Evolutionary conservation across 352 stramenopile genomes (phyloP).

Genomic region (Pythium folliculosum): DNA sequence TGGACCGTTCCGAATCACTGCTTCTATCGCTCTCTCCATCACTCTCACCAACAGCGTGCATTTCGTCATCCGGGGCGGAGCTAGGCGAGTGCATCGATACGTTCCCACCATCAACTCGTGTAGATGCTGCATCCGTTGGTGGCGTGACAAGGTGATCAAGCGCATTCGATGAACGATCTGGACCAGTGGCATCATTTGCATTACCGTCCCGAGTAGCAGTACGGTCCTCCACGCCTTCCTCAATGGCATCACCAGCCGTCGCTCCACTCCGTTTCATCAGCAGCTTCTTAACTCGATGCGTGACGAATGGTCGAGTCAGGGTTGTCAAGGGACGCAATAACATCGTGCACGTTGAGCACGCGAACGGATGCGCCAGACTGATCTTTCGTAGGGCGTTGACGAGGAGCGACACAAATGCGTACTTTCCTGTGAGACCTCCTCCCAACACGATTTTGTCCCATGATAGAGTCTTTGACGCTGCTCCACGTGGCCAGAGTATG

Average conservation of each 20-base stretch:
- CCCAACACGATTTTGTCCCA: conserved; percentile 81
- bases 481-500: conserved; percentile 82
- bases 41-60: conserved; percentile 48
- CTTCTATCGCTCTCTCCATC: conserved; percentile 64
- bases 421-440: conserved; percentile 67
- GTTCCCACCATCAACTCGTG: conserved; percentile 45
- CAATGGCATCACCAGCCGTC: neutral
- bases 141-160: neutral
- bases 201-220: neutral
- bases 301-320: conserved; percentile 80
- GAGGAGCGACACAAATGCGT: conserved; percentile 76
- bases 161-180: neutral
- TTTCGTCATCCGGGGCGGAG: conserved; percentile 57
- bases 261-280: conserved; percentile 47
- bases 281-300: conserved; percentile 63
- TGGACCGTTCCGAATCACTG: conserved; percentile 54
- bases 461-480: conserved; percentile 65
- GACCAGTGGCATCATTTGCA: neutral
- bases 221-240: neutral
- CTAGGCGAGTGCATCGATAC: conserved; percentile 66
- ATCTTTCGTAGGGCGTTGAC: conserved; percentile 80
- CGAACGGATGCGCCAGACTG: conserved; percentile 73
- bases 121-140: neutral
- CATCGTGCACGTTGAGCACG: conserved; percentile 76
- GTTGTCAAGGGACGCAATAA: conserved; percentile 78